Conservation (phyloP, 208 protist genomes). For the Trypanosoma congolense region DNA sequence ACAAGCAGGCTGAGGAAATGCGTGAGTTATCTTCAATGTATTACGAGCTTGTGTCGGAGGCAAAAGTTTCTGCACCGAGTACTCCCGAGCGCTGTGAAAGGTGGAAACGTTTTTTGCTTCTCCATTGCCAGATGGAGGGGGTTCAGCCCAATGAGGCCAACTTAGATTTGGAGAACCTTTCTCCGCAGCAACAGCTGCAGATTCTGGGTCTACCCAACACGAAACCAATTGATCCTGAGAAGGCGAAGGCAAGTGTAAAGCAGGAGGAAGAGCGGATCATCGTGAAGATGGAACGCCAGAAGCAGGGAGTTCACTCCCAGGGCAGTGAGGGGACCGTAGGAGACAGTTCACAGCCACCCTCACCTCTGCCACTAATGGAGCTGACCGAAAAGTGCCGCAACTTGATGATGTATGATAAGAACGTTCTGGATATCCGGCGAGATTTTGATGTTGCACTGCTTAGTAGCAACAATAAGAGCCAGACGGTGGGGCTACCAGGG, state of each 20-base stretch:
- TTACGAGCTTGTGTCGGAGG: conserved; percentile 82
- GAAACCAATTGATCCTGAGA: conserved; percentile 57
- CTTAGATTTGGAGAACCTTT: conserved; percentile 47
- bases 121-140: conserved; percentile 72
- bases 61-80: conserved; percentile 64
- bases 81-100: conserved; percentile 73
- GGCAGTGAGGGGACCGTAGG: no score
- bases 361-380: conserved; percentile 15
- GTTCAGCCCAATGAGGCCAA: conserved; percentile 48
- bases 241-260: conserved; percentile 61
- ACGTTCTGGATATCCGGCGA: conserved; percentile 53
- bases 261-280: conserved; percentile 66
- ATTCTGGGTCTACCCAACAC: conserved; percentile 80
- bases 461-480: background rate
- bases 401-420: conserved; percentile 55
- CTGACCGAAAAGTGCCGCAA: conserved; percentile 48
- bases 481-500: background rate
- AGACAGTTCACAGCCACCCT: conserved; percentile 1
- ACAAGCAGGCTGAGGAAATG: conserved; percentile 66
- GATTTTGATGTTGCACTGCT: conserved; percentile 61
- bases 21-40: conserved; percentile 73
- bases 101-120: conserved; percentile 69
- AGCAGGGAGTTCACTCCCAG: no score
- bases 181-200: conserved; percentile 66
- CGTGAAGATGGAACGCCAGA: conserved; percentile 40